Evolutionary conservation across 2,329 filamentous ascomycete species (phyloP).

Genomic region (Hypoxylon sp.): DNA sequence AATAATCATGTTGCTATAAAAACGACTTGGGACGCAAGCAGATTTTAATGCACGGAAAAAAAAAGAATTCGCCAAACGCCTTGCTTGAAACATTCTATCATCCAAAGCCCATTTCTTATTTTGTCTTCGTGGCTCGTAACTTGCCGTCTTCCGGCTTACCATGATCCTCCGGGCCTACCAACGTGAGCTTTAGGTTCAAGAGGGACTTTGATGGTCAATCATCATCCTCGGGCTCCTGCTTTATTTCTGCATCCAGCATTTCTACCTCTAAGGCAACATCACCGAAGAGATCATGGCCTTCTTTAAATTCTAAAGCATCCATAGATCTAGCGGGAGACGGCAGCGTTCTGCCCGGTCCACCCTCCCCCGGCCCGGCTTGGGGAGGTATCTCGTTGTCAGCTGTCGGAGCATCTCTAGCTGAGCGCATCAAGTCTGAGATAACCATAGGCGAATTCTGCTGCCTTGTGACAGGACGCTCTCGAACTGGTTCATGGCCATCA

Average conservation of each 20-base stretch:
- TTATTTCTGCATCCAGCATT: constrained; percentile 13
- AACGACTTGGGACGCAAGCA: background rate
- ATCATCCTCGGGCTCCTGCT: background rate
- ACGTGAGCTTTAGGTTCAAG: background rate
- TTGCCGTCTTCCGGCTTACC: constrained; percentile 2
- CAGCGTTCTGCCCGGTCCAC: background rate
- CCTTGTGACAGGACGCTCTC: constrained; percentile 14
- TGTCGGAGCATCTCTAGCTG: background rate
- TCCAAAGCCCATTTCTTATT: background rate
- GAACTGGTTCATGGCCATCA: background rate
- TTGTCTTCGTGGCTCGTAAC: background rate
- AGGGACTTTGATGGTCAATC: background rate
- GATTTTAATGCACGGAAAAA: background rate
- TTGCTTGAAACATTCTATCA: background rate
- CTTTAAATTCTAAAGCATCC: background rate
- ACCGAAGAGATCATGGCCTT: constrained; percentile 29
- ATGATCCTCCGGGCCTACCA: background rate
- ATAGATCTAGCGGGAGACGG: background rate
- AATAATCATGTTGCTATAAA: background rate
- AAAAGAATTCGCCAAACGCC: background rate
- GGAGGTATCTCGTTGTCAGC: no score
- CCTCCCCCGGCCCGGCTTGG: background rate
- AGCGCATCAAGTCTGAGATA: background rate
- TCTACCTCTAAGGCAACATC: background rate
- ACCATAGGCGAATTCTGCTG: background rate